Evolutionary conservation across 2,329 filamentous ascomycete genomes (phyloP).

Genomic region (Drechslerella dactyloides): DNA sequence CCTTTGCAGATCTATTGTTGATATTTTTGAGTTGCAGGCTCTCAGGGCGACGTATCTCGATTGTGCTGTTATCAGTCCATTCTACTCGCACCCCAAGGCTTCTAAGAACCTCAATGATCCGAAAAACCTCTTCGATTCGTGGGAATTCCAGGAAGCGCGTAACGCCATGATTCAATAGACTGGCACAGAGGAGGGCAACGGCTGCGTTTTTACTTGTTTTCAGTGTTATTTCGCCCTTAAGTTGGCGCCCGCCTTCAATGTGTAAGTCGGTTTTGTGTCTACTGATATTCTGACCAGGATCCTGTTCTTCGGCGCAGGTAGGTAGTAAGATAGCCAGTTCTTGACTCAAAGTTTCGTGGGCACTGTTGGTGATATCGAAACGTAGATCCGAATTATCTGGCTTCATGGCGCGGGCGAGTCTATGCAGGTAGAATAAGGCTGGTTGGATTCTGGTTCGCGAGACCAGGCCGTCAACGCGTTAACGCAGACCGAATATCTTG

Average conservation of each 20-base stretch:
- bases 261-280: constrained; percentile 4
- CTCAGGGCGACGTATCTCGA: constrained; percentile 14
- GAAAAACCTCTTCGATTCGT: constrained; percentile 29
- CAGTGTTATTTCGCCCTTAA: constrained; percentile 22
- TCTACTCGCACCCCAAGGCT: constrained; percentile 15
- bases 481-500: too few relatives aligned
- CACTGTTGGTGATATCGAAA: too few relatives aligned
- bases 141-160: constrained; percentile 29
- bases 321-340: too few relatives aligned
- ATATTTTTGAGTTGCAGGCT: constrained; percentile 13
- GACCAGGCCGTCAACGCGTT: too few relatives aligned
- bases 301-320: background rate
- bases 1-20: constrained; percentile 15
- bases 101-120: constrained; percentile 28
- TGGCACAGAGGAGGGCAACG: constrained; percentile 31
- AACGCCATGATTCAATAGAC: constrained; percentile 28
- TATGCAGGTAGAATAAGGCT: too few relatives aligned
- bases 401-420: too few relatives aligned
- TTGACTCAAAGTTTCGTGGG: too few relatives aligned
- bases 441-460: too few relatives aligned
- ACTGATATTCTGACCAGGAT: background rate
- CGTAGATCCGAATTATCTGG: too few relatives aligned
- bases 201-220: constrained; percentile 35
- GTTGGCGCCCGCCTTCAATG: constrained; percentile 22
- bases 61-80: constrained; percentile 17